Evolutionary conservation across 2,329 filamentous ascomycete genomes (phyloP), one percentile per base, ranked within the genome.

Genomic region (Mariannaea elegans): DNA sequence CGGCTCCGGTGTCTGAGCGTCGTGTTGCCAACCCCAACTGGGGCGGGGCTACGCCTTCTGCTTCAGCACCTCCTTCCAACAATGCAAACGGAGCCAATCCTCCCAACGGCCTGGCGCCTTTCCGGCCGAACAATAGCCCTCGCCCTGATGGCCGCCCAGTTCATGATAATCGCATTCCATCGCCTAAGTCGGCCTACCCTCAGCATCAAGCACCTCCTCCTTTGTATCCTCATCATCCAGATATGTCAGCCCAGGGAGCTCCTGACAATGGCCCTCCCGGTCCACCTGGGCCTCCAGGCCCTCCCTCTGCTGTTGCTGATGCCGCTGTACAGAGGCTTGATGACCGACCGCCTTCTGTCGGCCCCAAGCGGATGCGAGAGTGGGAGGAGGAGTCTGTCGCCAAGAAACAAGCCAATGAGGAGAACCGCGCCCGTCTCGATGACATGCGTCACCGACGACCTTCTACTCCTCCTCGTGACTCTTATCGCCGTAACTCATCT

Each of bases 351-450:
- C 78, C 90, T 1, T 96, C 93, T 34, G 90, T 92, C 10, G 86
- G 86, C 3, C 87, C 90, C 57, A 99, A 99, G 83, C 87, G 95
- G 58, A 85, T 89, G 75, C 89, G 94, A 47, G 95, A 98, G 72
- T 97, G 95, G 94, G 95, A 98, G 67, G 90, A 94, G 32, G 93
- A 96, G 32, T 80, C 87, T 19, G 79, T 88, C 4, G 82, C 84
- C 42, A 97, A 97, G 81, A 97, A 97, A 80, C 88, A 91, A 62
- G 90, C 92, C 9, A 97, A 89, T 36, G 94, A 98, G 5, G 94
- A 97, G 75, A 93, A 86, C 65, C 89, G 94, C 41, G 92, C 92
- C 59, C 91, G 93, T 54, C 83, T 97, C 66, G 93, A 97, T 36
- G 93, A 97, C 70, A 86, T 92, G 72, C 88, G 89, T 61, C 89